phyloP scores from a whole-genome alignment of 2,329 filamentous ascomycete species.

The Aspergillus clavatus region DNA sequence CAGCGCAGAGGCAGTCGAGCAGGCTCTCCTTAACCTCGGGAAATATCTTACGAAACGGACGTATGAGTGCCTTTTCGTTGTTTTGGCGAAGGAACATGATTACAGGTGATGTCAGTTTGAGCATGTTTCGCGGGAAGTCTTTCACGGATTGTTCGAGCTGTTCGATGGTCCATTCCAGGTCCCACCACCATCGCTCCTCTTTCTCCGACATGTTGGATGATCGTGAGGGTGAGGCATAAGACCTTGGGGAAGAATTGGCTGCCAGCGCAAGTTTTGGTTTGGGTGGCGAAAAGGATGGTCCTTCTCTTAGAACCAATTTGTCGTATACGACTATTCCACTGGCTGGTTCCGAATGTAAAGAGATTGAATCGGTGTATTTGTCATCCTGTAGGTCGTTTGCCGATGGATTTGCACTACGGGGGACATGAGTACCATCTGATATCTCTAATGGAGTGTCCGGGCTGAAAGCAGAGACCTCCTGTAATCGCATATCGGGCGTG shows the following conservation, averaged over 20 bases:
- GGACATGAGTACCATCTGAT: slow-evolving; percentile 33
- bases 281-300: slow-evolving; percentile 12
- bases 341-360: slow-evolving; percentile 23
- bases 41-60: slow-evolving; percentile 36
- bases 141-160: slow-evolving; percentile 36
- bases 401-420: slow-evolving; percentile 25
- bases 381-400: slow-evolving; percentile 20
- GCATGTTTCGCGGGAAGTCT: slow-evolving; percentile 32
- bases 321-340: slow-evolving; percentile 25
- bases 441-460: slow-evolving; percentile 36
- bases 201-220: slow-evolving; percentile 24
- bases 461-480: slow-evolving; percentile 38
- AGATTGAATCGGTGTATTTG: slow-evolving; percentile 24
- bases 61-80: slow-evolving; percentile 31
- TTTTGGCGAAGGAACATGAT: slow-evolving; percentile 36
- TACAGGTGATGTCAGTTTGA: slow-evolving; percentile 36
- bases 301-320: slow-evolving; percentile 15
- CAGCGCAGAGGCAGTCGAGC: slow-evolving; percentile 35
- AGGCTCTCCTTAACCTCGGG: slow-evolving; percentile 29
- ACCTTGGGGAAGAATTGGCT: slow-evolving; percentile 12
- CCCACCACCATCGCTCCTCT: slow-evolving; percentile 30
- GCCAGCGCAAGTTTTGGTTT: slow-evolving; percentile 19
- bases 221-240: slow-evolving; percentile 13
- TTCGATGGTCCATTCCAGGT: slow-evolving; percentile 38
- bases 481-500: slow-evolving; percentile 32